phyloP scores from a whole-genome alignment of 495 filamentous ascomycete genomes.

The Daldinia loculata region DNA sequence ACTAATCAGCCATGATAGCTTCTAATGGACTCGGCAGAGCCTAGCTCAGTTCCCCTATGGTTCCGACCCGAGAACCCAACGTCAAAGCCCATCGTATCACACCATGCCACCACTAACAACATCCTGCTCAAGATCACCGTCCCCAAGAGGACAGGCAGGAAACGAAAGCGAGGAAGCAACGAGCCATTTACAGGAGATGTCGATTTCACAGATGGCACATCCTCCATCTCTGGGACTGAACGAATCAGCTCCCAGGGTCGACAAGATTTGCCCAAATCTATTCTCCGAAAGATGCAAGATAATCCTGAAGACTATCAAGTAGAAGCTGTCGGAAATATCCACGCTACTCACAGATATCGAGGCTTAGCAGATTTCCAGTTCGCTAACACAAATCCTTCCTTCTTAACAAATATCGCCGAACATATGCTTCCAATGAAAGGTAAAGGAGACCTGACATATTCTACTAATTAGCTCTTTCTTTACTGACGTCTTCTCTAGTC shows the following conservation, averaged over 20 bases:
- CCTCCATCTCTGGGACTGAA: constrained; percentile 9
- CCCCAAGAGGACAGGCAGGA: constrained; percentile 85
- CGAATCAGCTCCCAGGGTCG: constrained; percentile 51
- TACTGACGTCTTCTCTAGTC: constrained; percentile 52
- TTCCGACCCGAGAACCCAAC: constrained; percentile 81
- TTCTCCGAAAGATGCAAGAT: constrained; percentile 75
- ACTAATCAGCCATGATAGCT: constrained; percentile 19
- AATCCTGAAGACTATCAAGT: constrained; percentile 73
- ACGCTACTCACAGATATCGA: constrained; percentile 86
- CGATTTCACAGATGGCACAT: constrained; percentile 32
- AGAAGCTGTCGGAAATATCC: constrained; percentile 75
- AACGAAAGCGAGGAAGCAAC: constrained; percentile 75
- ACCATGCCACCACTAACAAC: constrained; percentile 75
- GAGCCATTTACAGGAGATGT: constrained; percentile 65
- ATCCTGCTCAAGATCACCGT: constrained; percentile 86
- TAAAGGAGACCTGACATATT: constrained; percentile 44
- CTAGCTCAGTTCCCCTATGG: constrained; percentile 65
- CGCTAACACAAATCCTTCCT: constrained; percentile 65
- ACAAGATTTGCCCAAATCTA: constrained; percentile 52
- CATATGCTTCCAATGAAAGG: constrained; percentile 71
- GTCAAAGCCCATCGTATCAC: constrained; percentile 76
- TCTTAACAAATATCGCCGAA: constrained; percentile 72
- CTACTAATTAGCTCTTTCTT: neutral
- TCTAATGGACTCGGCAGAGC: constrained; percentile 42
- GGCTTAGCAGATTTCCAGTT: constrained; percentile 77